Conservation (phyloP, 257 asterid genomes). For the Nicotiana tabacum region DNA sequence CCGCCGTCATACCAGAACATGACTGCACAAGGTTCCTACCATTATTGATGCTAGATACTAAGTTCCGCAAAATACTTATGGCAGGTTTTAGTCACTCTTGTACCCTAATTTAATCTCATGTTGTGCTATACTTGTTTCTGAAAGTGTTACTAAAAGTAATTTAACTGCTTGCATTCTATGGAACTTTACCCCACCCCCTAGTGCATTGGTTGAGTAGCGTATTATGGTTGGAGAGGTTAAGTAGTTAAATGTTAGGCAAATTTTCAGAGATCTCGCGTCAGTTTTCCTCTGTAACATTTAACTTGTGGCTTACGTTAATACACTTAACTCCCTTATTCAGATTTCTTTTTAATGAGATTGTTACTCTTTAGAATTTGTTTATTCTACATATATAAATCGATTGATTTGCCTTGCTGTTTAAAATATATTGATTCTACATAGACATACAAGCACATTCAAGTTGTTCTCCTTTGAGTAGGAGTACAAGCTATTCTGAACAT, state of each 20-base stretch:
- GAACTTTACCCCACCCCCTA: background rate
- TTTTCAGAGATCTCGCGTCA: background rate
- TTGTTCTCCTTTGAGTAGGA: too few relatives aligned
- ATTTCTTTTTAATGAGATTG: background rate
- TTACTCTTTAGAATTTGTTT: too few relatives aligned
- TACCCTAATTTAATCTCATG: slow-evolving; percentile 21
- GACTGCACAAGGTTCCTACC: slow-evolving; percentile 49
- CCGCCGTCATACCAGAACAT: slow-evolving; percentile 32
- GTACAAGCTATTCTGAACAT: too few relatives aligned
- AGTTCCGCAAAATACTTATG: background rate
- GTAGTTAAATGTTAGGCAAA: background rate
- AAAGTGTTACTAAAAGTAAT: background rate
- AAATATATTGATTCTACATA: too few relatives aligned
- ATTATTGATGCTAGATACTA: slow-evolving; percentile 27
- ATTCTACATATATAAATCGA: too few relatives aligned
- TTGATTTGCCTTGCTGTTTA: too few relatives aligned
- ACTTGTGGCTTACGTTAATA: background rate
- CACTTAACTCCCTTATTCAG: background rate
- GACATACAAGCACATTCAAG: too few relatives aligned
- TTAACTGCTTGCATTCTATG: background rate
- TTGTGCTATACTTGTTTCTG: background rate
- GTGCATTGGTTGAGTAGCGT: background rate
- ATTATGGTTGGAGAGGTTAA: background rate
- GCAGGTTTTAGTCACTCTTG: slow-evolving; percentile 18
- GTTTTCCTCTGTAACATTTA: background rate